These are phyloP conservation scores for Acarospora socialis DNA, from an alignment of 2,329 filamentous ascomycete species.

Conservation along the genomic window DNA sequence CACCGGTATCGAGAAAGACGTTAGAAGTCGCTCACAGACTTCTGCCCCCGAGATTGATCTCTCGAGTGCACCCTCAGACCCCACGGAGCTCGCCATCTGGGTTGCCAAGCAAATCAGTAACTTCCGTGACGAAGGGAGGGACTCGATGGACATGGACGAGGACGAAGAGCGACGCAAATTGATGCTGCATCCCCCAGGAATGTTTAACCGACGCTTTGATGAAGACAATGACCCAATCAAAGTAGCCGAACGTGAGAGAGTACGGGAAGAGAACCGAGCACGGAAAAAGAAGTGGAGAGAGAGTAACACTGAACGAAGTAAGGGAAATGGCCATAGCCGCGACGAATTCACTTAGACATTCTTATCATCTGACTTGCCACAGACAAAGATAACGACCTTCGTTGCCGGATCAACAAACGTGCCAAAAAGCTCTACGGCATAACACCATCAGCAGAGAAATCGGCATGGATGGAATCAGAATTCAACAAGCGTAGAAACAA, in stretches of 20 bases:
- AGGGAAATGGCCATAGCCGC: neutral
- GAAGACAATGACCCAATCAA: conserved; percentile 6
- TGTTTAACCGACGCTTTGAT: conserved; percentile 1
- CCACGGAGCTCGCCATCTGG: conserved; percentile 9
- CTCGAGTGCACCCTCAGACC: conserved; percentile 7
- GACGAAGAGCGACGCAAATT: conserved; percentile 2
- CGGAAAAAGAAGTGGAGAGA: conserved; percentile 21
- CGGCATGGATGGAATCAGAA: conserved; percentile 18
- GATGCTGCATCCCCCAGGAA: conserved; percentile 1
- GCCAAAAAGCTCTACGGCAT: conserved; percentile 17
- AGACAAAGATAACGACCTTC: conserved; percentile 22
- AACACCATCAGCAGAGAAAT: conserved; percentile 12
- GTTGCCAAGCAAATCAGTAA: conserved; percentile 10
- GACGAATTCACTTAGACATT: neutral
- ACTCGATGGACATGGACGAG: conserved; percentile 1
- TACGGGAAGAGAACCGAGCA: conserved; percentile 19
- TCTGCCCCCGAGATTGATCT: conserved; percentile 6
- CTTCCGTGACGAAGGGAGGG: conserved; percentile 2
- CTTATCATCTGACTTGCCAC: neutral
- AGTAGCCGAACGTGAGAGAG: conserved; percentile 16
- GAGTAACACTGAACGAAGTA: conserved; percentile 19
- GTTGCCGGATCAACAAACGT: conserved; percentile 20
- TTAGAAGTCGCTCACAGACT: neutral
- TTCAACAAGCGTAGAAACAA: conserved; percentile 18
- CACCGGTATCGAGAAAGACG: neutral